A percentile compares a stretch with the other conserved stretches of the same genome.
These are phyloP conservation scores for Pseudonitzschia multistriata DNA, from an alignment of 108 stramenopile species.

Conservation along the genomic window DNA sequence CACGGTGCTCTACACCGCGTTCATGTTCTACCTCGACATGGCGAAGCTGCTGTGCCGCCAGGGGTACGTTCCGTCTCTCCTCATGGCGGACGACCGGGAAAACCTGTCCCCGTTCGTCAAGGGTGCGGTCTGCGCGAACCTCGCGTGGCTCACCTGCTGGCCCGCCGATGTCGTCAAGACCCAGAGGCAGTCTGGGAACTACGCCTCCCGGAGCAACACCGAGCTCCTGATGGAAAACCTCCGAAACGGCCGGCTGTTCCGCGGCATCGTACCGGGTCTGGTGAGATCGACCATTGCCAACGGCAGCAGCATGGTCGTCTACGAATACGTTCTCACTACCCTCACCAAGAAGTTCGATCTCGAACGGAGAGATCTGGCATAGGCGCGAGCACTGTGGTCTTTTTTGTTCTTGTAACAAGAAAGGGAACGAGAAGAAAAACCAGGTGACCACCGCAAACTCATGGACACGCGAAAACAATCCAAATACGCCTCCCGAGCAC, in stretches of 20 bases:
- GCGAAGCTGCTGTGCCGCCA: constrained; percentile 50
- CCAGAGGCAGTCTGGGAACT: constrained; percentile 69
- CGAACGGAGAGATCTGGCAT: constrained; percentile 37
- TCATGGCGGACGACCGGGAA: constrained; percentile 20
- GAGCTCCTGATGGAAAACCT: constrained; percentile 52
- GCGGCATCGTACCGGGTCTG: constrained; percentile 73
- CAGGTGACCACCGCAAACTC: too few species aligned
- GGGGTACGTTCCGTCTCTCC: constrained; percentile 26
- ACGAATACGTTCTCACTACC: constrained; percentile 43
- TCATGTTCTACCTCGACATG: constrained; percentile 78
- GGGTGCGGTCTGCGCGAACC: constrained; percentile 77
- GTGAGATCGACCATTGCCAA: constrained; percentile 67
- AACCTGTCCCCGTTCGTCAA: constrained; percentile 58
- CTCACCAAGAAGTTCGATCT: constrained; percentile 27
- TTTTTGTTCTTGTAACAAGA: background rate
- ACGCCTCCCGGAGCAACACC: constrained; percentile 28
- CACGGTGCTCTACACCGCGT: constrained; percentile 59
- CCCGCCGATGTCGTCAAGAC: constrained; percentile 82
- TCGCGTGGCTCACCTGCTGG: constrained; percentile 84
- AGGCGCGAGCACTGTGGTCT: background rate
- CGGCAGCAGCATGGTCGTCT: constrained; percentile 80
- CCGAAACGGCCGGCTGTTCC: constrained; percentile 50
- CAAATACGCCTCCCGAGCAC: too few species aligned
- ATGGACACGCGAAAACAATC: too few species aligned
- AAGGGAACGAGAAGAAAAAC: too few species aligned